Evolutionary conservation across 768 basidiomycete species (phyloP), one percentile per base, ranked within the genome.

Genomic region (Mycena vulgaris): DNA sequence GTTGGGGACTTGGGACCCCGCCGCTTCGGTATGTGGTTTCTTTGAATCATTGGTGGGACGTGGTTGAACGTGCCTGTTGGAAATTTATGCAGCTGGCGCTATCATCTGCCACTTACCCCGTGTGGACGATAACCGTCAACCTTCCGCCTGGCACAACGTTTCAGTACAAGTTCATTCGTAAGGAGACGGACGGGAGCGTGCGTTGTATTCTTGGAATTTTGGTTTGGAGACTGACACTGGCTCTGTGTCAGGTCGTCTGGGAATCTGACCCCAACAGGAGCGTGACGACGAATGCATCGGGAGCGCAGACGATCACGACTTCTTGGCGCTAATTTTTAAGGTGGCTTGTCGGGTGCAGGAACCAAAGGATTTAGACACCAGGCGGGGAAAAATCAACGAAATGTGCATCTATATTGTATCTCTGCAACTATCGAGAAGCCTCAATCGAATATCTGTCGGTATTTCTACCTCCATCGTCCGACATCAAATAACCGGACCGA

Each of bases 121-220:
- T 84, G 2, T 92, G 89, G 90, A 83, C 79, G 5, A 83, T 85
- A n/a, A 86, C 86, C 0, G 80, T 90, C 6, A 78, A 78, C 21
- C 72, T 92, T 0, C 89, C 89, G 2, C 80, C 85, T 0, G 83
- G 79, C 63, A 88, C 87, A 0, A 71, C 74, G 3, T 90, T 92
- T 76, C 69, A 88, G 69, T 92, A 87, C 79, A 92, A 91, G 77
- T 90, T 89, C 65, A 89, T 92, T 71, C 79, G 88, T 30, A 90
- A 89, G 76, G 85, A 86, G 61, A 78, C 83, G 5, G 79, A 86
- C 69, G 88, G 87, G 23, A 82, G 76, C 56, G 87, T 89, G 69
- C 74, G 87, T 79, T 23, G 27, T 21, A 23, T 30, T 51, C 30
- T 28, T 37, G 21, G n/a, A n/a, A 23, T 64, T 39, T 10, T 64